Evolutionary conservation across 306 rosid genomes (phyloP).

Genomic region (Malus asiatica): DNA sequence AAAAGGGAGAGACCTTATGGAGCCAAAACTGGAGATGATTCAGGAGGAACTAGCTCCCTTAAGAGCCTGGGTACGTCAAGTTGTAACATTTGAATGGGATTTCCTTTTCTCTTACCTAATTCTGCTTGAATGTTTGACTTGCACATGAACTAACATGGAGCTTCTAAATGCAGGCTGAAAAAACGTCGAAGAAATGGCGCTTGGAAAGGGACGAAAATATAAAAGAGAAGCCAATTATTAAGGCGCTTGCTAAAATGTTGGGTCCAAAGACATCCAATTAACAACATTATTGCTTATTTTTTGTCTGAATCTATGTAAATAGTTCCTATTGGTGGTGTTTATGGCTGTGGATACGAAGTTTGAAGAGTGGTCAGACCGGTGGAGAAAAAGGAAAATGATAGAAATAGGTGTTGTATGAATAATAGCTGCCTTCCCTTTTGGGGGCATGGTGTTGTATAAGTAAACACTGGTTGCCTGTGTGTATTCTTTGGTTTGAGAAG

Average conservation of each 20-base stretch:
- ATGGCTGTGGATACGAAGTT: not conserved
- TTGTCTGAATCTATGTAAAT: not conserved
- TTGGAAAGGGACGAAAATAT: constrained; percentile 43
- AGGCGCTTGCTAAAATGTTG: constrained; percentile 51
- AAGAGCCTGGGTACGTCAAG: constrained; percentile 53
- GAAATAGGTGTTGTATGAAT: not conserved
- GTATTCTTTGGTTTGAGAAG: not conserved
- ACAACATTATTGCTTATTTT: not conserved
- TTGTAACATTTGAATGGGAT: not conserved
- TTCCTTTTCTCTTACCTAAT: not conserved
- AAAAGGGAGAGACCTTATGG: constrained; percentile 51
- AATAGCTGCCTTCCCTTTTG: not conserved
- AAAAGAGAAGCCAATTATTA: constrained; percentile 62
- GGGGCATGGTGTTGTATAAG: constrained; percentile 4
- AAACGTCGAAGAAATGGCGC: constrained; percentile 63
- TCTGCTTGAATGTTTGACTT: constrained; percentile 1
- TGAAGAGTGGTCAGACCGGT: not conserved
- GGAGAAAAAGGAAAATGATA: not conserved
- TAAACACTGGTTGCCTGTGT: not conserved
- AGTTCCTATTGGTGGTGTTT: not conserved
- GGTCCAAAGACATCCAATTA: constrained; percentile 46
- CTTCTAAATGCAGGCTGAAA: constrained; percentile 54
- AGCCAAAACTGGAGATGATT: constrained; percentile 54
- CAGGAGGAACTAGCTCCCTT: constrained; percentile 53
- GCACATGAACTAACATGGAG: constrained; percentile 14